Evolutionary conservation across 805 yeast genomes (phyloP).

Genomic region (Ogataea methanolica): DNA sequence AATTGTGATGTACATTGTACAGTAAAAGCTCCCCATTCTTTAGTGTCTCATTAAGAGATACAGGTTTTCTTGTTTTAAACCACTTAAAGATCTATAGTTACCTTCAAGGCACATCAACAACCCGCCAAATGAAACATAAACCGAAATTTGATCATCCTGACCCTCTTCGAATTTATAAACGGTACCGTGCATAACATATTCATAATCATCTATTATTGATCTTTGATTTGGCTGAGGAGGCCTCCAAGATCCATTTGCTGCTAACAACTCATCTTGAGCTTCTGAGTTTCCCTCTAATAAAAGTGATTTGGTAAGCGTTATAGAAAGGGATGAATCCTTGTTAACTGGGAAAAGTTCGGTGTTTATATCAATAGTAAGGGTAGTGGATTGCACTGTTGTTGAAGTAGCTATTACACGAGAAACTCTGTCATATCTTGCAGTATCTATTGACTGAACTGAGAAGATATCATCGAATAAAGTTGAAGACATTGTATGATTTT

Average conservation of each 20-base stretch:
- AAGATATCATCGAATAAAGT: conserved; percentile 92
- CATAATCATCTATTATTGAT: conserved; percentile 92
- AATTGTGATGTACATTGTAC: neutral
- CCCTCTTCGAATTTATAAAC: conserved; percentile 95
- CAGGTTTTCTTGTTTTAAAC: conserved; percentile 89
- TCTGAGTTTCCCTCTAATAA: conserved; percentile 43
- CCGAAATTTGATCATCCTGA: conserved; percentile 64
- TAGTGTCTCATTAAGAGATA: conserved; percentile 78
- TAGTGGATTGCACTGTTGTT: conserved; percentile 73
- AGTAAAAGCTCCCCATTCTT: neutral
- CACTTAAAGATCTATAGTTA: conserved; percentile 81
- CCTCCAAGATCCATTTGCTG: conserved; percentile 65
- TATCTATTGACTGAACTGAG: conserved; percentile 75
- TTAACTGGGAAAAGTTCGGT: conserved; percentile 86
- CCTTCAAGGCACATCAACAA: conserved; percentile 92
- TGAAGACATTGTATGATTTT: conserved; percentile 44
- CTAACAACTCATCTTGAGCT: conserved; percentile 33
- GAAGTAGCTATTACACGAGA: conserved; percentile 85
- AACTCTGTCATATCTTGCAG: conserved; percentile 89
- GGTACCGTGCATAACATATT: conserved; percentile 97
- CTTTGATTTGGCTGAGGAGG: conserved; percentile 81
- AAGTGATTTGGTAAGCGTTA: conserved; percentile 79
- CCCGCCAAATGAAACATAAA: conserved; percentile 95
- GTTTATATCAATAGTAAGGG: conserved; percentile 84
- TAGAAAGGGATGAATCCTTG: conserved; percentile 70